Conservation (phyloP, 192 early-diverging fungal genomes). For the Entophlyctis luteolus region DNA sequence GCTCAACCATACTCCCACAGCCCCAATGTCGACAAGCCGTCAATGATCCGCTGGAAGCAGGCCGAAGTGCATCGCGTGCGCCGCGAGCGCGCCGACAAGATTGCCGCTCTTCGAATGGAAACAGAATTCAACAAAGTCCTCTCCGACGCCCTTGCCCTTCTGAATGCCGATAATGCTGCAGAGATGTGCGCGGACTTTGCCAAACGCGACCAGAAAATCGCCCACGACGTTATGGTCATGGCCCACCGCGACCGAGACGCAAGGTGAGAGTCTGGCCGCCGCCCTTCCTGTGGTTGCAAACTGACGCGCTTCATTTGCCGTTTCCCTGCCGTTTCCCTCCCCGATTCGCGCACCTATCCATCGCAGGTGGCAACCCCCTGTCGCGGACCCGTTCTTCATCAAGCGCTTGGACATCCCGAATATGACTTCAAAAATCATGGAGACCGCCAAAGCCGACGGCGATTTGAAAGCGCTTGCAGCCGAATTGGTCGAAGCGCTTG, state of each 20-base stretch:
- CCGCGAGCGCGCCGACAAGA: conserved; percentile 67
- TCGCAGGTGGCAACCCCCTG: conserved; percentile 22
- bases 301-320: not conserved
- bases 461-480: not conserved
- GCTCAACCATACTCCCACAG: not conserved
- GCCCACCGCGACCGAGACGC: conserved; percentile 27
- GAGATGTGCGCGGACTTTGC: conserved; percentile 2
- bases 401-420: conserved; percentile 17
- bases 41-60: conserved; percentile 80
- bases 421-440: not conserved
- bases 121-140: conserved; percentile 18
- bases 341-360: too few relatives aligned
- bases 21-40: conserved; percentile 16
- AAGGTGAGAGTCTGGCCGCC: conserved; percentile 27
- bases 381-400: conserved; percentile 32
- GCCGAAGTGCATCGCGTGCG: conserved; percentile 83
- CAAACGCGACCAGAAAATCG: conserved; percentile 5
- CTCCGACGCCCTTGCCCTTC: conserved; percentile 17
- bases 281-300: too few relatives aligned
- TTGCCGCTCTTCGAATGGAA: conserved; percentile 39
- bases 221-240: conserved; percentile 7
- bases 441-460: not conserved
- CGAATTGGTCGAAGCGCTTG: conserved; percentile 18
- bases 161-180: not conserved
- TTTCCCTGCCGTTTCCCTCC: too few relatives aligned